Evolutionary conservation across 202 grass and related monocot species (phyloP).

Genomic region (Elaeis oleifera): DNA sequence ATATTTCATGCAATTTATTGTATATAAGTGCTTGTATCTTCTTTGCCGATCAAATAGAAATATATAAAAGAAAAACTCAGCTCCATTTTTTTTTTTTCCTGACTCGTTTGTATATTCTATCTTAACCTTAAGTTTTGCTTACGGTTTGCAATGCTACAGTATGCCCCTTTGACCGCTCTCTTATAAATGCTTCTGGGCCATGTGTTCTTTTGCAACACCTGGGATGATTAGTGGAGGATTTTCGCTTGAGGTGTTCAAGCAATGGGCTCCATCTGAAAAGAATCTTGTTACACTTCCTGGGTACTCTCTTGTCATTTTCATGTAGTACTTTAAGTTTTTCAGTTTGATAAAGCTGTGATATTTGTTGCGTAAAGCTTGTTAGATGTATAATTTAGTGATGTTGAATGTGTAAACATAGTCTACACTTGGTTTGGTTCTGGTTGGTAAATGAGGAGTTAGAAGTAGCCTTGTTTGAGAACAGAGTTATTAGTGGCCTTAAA

Average conservation of each 20-base stretch:
- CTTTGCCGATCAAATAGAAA: no score
- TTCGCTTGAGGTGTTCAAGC: conserved; percentile 94
- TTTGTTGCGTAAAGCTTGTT: no score
- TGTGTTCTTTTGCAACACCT: conserved; percentile 91
- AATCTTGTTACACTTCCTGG: conserved; percentile 86
- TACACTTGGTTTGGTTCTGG: no score
- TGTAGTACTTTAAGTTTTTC: background rate
- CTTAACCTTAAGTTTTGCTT: background rate
- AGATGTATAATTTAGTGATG: no score
- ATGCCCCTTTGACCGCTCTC: conserved; percentile 65
- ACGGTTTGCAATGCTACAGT: conserved; percentile 39
- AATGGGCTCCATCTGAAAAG: conserved; percentile 83
- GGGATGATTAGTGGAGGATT: conserved; percentile 97
- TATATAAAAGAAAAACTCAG: no score
- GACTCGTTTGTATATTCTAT: background rate
- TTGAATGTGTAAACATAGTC: no score
- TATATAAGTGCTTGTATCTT: no score
- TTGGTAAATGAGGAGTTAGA: no score
- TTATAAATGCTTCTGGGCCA: conserved; percentile 71
- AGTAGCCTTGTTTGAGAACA: no score
- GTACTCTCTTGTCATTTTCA: conserved; percentile 27
- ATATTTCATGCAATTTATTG: no score
- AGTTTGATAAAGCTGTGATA: background rate
- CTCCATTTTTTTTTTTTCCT: no score
- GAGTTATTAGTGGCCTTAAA: no score